Evolutionary conservation across 2,329 filamentous ascomycete species (phyloP).

Genomic region (Aschersonia sp.): DNA sequence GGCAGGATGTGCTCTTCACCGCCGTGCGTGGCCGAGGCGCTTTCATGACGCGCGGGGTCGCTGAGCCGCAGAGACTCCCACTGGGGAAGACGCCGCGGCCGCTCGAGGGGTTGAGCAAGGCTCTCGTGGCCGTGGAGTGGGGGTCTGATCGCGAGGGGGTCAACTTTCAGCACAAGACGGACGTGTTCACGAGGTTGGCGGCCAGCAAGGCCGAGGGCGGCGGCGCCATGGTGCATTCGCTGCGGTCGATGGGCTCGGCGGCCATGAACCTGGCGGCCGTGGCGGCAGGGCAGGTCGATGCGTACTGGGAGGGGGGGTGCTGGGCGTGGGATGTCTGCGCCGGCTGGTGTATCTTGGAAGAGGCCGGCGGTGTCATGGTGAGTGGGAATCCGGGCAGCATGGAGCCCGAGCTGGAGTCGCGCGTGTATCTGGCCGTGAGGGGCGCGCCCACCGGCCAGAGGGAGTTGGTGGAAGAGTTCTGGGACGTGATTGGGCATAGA

Average conservation of each 20-base stretch:
- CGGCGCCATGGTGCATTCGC: constrained; percentile 62
- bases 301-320: constrained; percentile 74
- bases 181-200: constrained; percentile 48
- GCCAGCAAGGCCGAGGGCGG: constrained; percentile 40
- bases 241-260: constrained; percentile 58
- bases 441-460: constrained; percentile 44
- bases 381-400: constrained; percentile 62
- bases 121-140: constrained; percentile 61
- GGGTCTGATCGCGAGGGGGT: constrained; percentile 51
- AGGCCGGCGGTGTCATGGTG: constrained; percentile 61
- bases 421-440: constrained; percentile 49
- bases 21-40: constrained; percentile 55
- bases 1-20: constrained; percentile 53
- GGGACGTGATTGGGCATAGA: constrained; percentile 41
- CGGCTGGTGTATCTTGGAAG: constrained; percentile 60
- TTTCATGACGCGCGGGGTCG: constrained; percentile 34
- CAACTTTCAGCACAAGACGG: constrained; percentile 57
- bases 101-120: constrained; percentile 43
- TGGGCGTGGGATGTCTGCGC: constrained; percentile 82
- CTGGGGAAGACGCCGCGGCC: constrained; percentile 34
- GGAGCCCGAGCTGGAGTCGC: constrained; percentile 43
- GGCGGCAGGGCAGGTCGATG: constrained; percentile 55
- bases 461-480: constrained; percentile 50
- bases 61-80: constrained; percentile 22
- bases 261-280: constrained; percentile 63